Percentiles rank a stretch among this genome's conserved stretches.
phyloP scores from a whole-genome alignment of 1,284 basidiomycete genomes.

The Tremellales sp. region DNA sequence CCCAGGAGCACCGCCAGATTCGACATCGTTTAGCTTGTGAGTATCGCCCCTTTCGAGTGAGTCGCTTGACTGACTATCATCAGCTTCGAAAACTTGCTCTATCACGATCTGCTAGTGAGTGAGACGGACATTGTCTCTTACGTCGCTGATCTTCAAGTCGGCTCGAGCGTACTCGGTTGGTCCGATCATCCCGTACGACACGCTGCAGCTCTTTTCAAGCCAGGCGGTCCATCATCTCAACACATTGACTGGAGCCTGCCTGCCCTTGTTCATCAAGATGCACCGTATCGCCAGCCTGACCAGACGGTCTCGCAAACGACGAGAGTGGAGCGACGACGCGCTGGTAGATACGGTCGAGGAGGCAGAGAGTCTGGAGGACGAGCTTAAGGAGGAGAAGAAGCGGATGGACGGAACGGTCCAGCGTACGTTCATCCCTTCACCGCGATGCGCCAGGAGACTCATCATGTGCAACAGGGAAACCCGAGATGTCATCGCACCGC shows the following conservation, averaged over 20 bases:
- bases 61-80: too few species aligned
- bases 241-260: conserved; percentile 29
- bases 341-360: conserved; percentile 22
- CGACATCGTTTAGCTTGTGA: conserved; percentile 31
- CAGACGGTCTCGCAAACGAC: conserved; percentile 13
- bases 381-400: conserved; percentile 26
- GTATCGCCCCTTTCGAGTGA: background rate
- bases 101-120: conserved; percentile 32
- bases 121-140: background rate
- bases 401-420: conserved; percentile 25
- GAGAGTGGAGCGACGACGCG: conserved; percentile 25
- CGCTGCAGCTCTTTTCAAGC: conserved; percentile 8
- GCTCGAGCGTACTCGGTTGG: conserved; percentile 2
- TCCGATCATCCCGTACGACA: background rate
- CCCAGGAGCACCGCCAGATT: conserved; percentile 11
- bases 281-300: conserved; percentile 24
- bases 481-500: conserved; percentile 26
- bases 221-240: conserved; percentile 11
- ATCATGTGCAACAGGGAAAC: conserved; percentile 24
- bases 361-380: conserved; percentile 24
- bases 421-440: conserved; percentile 11
- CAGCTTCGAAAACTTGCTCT: conserved; percentile 36
- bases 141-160: background rate
- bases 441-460: background rate
- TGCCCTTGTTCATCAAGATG: conserved; percentile 30